Percentiles rank a stretch among this genome's conserved stretches.
Conservation (phyloP, 2,329 filamentous ascomycete species). For the Fusarium incarnatum region DNA sequence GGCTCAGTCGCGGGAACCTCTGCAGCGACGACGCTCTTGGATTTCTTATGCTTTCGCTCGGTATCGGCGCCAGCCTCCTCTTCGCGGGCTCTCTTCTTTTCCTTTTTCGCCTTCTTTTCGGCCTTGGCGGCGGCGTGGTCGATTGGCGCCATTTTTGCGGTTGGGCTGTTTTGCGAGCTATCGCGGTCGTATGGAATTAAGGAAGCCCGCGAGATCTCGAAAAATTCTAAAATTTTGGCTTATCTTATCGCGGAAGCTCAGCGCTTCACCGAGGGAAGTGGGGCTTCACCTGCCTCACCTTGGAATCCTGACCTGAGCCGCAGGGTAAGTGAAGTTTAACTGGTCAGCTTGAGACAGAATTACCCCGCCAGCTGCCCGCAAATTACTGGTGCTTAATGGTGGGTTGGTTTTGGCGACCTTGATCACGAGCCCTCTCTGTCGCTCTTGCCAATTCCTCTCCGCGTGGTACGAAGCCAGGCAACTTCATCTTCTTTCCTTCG, state of each 20-base stretch:
- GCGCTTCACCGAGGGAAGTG: constrained; percentile 35
- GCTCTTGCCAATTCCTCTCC: neutral
- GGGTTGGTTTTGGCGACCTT: too few species aligned
- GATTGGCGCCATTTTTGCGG: constrained; percentile 51
- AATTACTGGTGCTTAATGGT: too few species aligned
- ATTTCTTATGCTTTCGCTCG: constrained; percentile 63
- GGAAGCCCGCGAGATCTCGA: constrained; percentile 25
- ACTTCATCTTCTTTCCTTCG: neutral
- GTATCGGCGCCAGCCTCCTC: constrained; percentile 54
- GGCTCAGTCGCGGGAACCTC: constrained; percentile 42
- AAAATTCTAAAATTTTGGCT: constrained; percentile 41
- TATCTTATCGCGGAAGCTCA: constrained; percentile 36
- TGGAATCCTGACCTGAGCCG: neutral
- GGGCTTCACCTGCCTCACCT: constrained; percentile 1
- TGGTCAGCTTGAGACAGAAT: neutral
- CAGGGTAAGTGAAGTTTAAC: neutral
- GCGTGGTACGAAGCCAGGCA: neutral
- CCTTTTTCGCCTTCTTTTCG: constrained; percentile 57
- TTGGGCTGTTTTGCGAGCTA: constrained; percentile 30
- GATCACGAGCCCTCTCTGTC: neutral
- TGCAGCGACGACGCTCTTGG: constrained; percentile 57
- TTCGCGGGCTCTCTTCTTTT: constrained; percentile 61
- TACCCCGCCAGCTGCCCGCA: too few species aligned
- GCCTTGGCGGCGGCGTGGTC: constrained; percentile 49
- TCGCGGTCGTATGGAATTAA: constrained; percentile 20